These are phyloP conservation scores for Ampelocalamus luodianensis DNA, from an alignment of 176 grass and related monocot species.

Conservation along the genomic window DNA sequence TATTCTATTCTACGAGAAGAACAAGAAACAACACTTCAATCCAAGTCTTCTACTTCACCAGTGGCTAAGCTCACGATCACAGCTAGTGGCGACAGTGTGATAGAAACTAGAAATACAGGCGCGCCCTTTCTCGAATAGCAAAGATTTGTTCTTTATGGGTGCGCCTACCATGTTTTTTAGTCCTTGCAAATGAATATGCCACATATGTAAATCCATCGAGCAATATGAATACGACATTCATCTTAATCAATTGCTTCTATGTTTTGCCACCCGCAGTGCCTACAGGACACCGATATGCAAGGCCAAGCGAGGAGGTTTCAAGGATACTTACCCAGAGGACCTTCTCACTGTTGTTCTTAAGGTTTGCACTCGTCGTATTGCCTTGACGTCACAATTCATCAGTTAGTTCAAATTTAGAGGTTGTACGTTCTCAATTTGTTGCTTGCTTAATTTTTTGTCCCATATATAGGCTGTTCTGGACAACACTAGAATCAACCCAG, in stretches of 20 bases:
- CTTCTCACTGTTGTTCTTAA: slow-evolving; percentile 90
- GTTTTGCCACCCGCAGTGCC: slow-evolving; percentile 46
- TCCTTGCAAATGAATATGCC: background rate
- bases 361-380: slow-evolving; percentile 36
- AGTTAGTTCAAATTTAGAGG: background rate
- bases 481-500: slow-evolving; percentile 79
- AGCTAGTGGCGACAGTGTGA: background rate
- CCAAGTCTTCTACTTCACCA: background rate
- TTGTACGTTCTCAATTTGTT: background rate
- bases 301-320: slow-evolving; percentile 87
- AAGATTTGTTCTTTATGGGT: background rate
- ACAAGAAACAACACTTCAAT: no score
- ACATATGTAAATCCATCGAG: background rate
- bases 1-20: background rate
- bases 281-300: slow-evolving; percentile 97
- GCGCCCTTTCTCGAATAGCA: background rate
- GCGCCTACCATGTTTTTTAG: background rate
- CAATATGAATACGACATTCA: no score
- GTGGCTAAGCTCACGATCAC: background rate
- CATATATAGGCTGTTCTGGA: slow-evolving; percentile 71
- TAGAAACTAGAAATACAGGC: background rate
- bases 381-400: background rate
- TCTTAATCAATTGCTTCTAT: background rate
- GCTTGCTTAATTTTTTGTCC: background rate
- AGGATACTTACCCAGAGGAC: slow-evolving; percentile 95